A percentile compares a stretch with the other conserved stretches of the same genome.
phyloP scores from a whole-genome alignment of 2,329 filamentous ascomycete genomes.

The Venturiaceae sp. region DNA sequence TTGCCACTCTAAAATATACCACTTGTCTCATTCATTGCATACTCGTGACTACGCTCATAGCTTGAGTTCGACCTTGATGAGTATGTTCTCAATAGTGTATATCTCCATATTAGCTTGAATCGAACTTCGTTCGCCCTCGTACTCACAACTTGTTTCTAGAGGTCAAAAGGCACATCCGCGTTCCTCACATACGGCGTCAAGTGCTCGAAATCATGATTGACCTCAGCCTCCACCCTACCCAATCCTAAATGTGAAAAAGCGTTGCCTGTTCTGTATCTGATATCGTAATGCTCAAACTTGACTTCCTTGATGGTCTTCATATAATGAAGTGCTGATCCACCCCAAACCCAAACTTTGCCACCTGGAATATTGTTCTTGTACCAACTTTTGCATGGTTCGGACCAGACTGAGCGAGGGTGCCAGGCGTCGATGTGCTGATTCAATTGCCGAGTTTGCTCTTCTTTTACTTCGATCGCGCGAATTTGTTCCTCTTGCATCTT shows the following conservation, averaged over 20 bases:
- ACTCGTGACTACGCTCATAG: too few species aligned
- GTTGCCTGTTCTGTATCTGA: not conserved
- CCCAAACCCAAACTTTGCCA: not conserved
- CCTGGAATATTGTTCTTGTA: conserved; percentile 10
- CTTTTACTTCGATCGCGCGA: conserved; percentile 32
- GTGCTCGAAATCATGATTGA: not conserved
- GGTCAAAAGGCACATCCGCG: not conserved
- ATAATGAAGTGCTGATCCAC: not conserved
- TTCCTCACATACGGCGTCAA: not conserved
- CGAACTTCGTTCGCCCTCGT: too few species aligned
- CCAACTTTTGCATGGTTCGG: conserved; percentile 17
- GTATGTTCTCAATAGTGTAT: too few species aligned
- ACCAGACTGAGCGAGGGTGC: conserved; percentile 36
- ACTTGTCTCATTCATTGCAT: too few species aligned
- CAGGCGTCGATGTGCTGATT: conserved; percentile 34
- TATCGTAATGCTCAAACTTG: not conserved
- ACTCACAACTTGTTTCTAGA: too few species aligned
- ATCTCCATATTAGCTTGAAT: too few species aligned
- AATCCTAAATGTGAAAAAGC: not conserved
- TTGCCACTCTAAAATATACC: too few species aligned
- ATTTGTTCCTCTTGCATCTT: conserved; percentile 40
- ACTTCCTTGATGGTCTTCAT: not conserved
- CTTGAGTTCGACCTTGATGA: too few species aligned
- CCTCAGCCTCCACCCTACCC: not conserved
- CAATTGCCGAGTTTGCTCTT: conserved; percentile 41